Evolutionary conservation across 2,329 filamentous ascomycete species (phyloP).

Genomic region (Periconia digitata): DNA sequence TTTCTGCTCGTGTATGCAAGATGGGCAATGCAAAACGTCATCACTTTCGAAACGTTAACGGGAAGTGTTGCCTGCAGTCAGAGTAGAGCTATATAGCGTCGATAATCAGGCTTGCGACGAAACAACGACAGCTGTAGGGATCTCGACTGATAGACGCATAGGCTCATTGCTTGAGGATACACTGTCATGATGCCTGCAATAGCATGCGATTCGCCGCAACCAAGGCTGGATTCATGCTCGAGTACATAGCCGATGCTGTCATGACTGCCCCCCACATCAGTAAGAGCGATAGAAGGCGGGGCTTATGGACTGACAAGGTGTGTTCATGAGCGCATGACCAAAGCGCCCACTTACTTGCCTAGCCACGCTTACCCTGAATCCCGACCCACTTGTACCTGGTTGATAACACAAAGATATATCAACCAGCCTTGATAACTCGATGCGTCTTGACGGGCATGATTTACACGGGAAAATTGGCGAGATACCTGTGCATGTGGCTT

Average conservation of each 20-base stretch:
- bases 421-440: too few species aligned
- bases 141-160: neutral
- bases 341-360: neutral
- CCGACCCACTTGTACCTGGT: neutral
- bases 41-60: neutral
- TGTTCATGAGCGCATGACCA: constrained; percentile 3
- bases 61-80: neutral
- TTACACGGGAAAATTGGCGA: neutral
- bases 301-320: neutral
- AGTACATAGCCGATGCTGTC: neutral
- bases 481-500: neutral
- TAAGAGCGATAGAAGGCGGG: constrained; percentile 1
- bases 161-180: neutral
- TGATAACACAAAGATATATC: too few species aligned
- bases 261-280: constrained; percentile 4
- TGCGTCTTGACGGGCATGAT: neutral
- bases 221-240: neutral
- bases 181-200: neutral
- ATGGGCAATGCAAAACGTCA: neutral
- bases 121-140: neutral
- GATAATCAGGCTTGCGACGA: neutral
- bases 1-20: neutral
- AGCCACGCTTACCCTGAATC: neutral
- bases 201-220: neutral
- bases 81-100: neutral